Evolutionary conservation across 176 grass and related monocot species (phyloP).

Genomic region (Aegilops speltoides): DNA sequence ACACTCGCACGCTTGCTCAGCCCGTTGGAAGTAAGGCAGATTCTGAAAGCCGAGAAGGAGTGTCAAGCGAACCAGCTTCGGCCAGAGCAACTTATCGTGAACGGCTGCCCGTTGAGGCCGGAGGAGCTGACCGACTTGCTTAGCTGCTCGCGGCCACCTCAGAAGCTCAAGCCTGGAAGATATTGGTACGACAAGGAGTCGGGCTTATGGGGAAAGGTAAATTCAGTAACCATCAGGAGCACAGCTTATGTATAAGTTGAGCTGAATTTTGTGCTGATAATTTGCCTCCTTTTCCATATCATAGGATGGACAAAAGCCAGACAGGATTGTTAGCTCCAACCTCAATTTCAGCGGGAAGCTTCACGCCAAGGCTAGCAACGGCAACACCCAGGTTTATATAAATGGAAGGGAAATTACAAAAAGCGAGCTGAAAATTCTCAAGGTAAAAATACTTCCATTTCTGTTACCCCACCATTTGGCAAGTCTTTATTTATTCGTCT

Average conservation of each 20-base stretch:
- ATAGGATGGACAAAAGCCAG: constrained; percentile 87
- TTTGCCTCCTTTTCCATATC: neutral
- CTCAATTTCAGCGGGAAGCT: constrained; percentile 90
- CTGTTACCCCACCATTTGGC: neutral
- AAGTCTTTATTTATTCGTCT: neutral
- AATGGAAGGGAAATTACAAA: constrained; percentile 96
- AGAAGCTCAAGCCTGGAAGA: constrained; percentile 81
- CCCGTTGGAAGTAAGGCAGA: constrained; percentile 87
- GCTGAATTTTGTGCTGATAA: neutral
- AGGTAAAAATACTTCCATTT: constrained; percentile 43
- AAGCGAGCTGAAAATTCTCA: constrained; percentile 73
- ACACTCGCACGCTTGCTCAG: constrained; percentile 62
- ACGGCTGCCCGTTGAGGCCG: constrained; percentile 56
- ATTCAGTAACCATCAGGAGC: neutral
- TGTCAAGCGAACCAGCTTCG: constrained; percentile 91
- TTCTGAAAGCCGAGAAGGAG: constrained; percentile 96
- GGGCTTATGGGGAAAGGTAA: constrained; percentile 93
- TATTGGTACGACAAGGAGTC: constrained; percentile 99
- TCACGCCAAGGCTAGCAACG: constrained; percentile 75
- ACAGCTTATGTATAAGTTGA: neutral
- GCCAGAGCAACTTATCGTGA: constrained; percentile 81
- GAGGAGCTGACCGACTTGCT: constrained; percentile 86
- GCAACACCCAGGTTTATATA: constrained; percentile 87
- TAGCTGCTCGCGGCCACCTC: constrained; percentile 68
- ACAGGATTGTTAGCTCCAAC: constrained; percentile 79